phyloP scores from a whole-genome alignment of 305 asterid genomes.

The Solanum hybrid region DNA sequence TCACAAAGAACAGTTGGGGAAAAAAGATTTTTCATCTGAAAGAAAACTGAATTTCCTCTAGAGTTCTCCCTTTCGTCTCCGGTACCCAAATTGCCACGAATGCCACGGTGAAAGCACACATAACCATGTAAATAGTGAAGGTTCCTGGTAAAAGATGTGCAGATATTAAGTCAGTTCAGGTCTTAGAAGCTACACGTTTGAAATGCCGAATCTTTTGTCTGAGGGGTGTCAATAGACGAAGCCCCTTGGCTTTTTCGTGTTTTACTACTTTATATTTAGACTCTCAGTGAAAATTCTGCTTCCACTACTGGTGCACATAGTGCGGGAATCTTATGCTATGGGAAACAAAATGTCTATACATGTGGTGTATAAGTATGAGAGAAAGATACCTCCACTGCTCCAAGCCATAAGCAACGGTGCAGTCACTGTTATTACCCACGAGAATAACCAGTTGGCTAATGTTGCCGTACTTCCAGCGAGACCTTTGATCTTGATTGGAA shows the following conservation, averaged over 20 bases:
- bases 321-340: background rate
- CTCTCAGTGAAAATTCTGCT: background rate
- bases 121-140: slow-evolving; percentile 42
- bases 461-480: slow-evolving; percentile 84
- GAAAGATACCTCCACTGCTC: slow-evolving; percentile 75
- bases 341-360: background rate
- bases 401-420: slow-evolving; percentile 72
- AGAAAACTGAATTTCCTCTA: slow-evolving; percentile 69
- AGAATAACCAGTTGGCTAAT: slow-evolving; percentile 54
- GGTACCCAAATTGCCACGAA: slow-evolving; percentile 69
- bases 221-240: background rate
- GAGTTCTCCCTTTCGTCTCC: slow-evolving; percentile 80
- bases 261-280: background rate
- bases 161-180: slow-evolving; percentile 1
- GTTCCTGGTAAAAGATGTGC: slow-evolving; percentile 41
- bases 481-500: slow-evolving; percentile 81
- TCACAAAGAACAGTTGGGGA: background rate
- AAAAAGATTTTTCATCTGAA: slow-evolving; percentile 38
- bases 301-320: background rate
- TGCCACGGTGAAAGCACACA: slow-evolving; percentile 33
- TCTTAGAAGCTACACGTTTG: background rate
- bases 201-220: background rate
- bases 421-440: slow-evolving; percentile 64
- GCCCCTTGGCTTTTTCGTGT: background rate
- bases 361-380: background rate